Conservation (phyloP, 2,329 filamentous ascomycete species). For the Dothideomycetes sp. region DNA sequence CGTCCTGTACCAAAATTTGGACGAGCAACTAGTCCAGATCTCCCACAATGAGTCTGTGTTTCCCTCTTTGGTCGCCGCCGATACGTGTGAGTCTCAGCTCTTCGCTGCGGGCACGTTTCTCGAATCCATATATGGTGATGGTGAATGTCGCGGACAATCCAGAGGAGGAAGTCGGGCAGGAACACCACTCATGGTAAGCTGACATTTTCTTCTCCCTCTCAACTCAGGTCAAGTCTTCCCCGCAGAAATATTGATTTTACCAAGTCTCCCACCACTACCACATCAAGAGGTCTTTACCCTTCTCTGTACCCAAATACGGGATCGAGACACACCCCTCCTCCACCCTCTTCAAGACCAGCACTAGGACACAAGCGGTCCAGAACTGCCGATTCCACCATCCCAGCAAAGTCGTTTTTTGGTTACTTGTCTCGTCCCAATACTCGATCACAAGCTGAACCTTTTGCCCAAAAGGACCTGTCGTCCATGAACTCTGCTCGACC, state of each 20-base stretch:
- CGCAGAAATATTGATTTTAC: conserved; percentile 6
- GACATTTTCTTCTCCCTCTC: no score
- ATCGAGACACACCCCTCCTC: background rate
- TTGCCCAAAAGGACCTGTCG: conserved; percentile 14
- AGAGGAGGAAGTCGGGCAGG: conserved; percentile 28
- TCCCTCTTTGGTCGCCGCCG: conserved; percentile 62
- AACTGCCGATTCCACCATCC: background rate
- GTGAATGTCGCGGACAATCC: conserved; percentile 39
- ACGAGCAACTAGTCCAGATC: conserved; percentile 55
- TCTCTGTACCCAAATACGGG: conserved; percentile 12
- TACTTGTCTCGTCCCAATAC: conserved; percentile 5
- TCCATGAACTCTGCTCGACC: conserved; percentile 24
- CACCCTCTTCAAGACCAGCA: conserved; percentile 7
- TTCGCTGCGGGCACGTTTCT: conserved; percentile 66
- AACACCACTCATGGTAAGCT: conserved; percentile 29
- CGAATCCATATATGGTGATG: conserved; percentile 65
- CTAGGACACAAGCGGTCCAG: background rate
- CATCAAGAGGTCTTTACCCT: conserved; percentile 15
- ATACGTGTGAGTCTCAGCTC: conserved; percentile 71
- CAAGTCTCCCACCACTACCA: conserved; percentile 15
- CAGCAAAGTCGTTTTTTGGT: background rate
- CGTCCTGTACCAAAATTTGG: conserved; percentile 74
- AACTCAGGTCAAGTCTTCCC: no score
- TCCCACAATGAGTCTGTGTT: conserved; percentile 49
- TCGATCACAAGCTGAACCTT: conserved; percentile 6